Percentiles rank a stretch among this genome's conserved stretches.
Conservation (phyloP, 2,329 filamentous ascomycete genomes). For the Bipolaris cookei region DNA sequence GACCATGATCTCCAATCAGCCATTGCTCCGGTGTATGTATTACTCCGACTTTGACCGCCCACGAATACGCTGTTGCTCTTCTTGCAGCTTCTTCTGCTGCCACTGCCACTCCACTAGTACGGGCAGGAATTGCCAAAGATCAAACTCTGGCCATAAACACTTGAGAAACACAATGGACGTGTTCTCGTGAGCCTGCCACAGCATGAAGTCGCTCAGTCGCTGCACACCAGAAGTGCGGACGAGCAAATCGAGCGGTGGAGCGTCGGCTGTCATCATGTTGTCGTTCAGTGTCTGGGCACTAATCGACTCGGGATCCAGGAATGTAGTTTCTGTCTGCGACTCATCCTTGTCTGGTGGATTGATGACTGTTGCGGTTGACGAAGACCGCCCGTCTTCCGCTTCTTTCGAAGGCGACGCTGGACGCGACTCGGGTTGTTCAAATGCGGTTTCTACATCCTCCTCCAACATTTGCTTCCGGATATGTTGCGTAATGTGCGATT, state of each 20-base stretch:
- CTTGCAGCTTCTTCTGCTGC: slow-evolving; percentile 56
- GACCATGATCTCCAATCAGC: slow-evolving; percentile 9
- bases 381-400: slow-evolving; percentile 39
- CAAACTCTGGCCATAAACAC: slow-evolving; percentile 95
- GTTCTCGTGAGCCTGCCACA: slow-evolving; percentile 95
- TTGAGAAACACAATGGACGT: slow-evolving; percentile 92
- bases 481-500: slow-evolving; percentile 84
- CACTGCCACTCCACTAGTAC: slow-evolving; percentile 90
- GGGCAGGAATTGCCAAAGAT: slow-evolving; percentile 89
- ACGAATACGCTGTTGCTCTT: slow-evolving; percentile 43
- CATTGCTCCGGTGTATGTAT: slow-evolving; percentile 5
- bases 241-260: slow-evolving; percentile 88
- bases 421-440: slow-evolving; percentile 37
- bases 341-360: slow-evolving; percentile 46
- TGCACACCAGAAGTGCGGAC: slow-evolving; percentile 92
- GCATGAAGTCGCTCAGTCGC: slow-evolving; percentile 94
- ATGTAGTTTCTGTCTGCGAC: slow-evolving; percentile 23
- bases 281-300: slow-evolving; percentile 79
- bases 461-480: slow-evolving; percentile 65
- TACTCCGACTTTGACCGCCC: slow-evolving; percentile 37
- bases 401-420: slow-evolving; percentile 48
- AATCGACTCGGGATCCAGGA: slow-evolving; percentile 84
- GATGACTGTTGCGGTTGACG: slow-evolving; percentile 49
- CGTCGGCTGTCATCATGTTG: slow-evolving; percentile 85
- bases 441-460: slow-evolving; percentile 44